These are phyloP conservation scores for Pyrenophora teres DNA, from an alignment of 2,329 filamentous ascomycete genomes.

Conservation along the genomic window DNA sequence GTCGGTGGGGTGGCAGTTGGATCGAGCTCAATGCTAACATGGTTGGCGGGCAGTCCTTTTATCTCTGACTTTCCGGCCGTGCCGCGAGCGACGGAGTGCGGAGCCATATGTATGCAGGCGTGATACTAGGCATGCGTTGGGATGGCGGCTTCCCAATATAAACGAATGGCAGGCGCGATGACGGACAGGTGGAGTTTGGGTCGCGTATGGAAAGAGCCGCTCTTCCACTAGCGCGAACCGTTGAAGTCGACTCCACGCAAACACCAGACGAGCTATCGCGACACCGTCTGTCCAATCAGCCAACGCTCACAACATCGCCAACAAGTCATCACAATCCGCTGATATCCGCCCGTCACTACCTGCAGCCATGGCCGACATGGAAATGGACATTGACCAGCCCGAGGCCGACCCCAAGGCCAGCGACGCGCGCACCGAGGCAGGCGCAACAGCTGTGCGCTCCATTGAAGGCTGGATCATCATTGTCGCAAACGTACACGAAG, in stretches of 20 bases:
- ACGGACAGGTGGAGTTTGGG: neutral
- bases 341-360: constrained; percentile 8
- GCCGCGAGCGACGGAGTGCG: neutral
- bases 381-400: constrained; percentile 53
- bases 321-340: neutral
- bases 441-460: constrained; percentile 80
- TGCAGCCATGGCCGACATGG: constrained; percentile 51
- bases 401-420: constrained; percentile 58
- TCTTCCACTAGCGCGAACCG: constrained; percentile 12
- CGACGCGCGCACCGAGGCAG: constrained; percentile 73
- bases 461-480: constrained; percentile 91
- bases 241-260: constrained; percentile 1
- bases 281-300: neutral
- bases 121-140: neutral
- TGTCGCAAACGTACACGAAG: constrained; percentile 85
- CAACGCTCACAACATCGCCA: neutral
- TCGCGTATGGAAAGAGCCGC: constrained; percentile 5
- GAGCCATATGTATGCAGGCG: constrained; percentile 4
- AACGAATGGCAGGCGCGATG: neutral
- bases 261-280: constrained; percentile 15
- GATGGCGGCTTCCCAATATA: neutral
- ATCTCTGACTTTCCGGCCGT: neutral
- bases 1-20: constrained; percentile 19
- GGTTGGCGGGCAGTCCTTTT: constrained; percentile 3
- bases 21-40: constrained; percentile 4